These are phyloP conservation scores for Saturnispora saitoi DNA, from an alignment of 805 yeast species.

Conservation along the genomic window DNA sequence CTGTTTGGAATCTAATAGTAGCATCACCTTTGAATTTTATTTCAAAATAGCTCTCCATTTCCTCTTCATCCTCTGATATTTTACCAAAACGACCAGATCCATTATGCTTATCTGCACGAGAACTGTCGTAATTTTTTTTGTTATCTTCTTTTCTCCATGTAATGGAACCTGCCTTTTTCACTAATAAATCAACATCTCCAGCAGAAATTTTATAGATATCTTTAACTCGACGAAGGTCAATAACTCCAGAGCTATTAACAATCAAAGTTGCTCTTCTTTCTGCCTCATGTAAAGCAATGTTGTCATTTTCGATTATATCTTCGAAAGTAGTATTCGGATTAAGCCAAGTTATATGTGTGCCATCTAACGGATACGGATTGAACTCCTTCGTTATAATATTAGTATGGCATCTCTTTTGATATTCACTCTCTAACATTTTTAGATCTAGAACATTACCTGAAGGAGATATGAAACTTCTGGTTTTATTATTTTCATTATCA, in stretches of 20 bases:
- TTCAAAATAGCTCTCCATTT: constrained; percentile 43
- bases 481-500: not conserved
- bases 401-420: constrained; percentile 2
- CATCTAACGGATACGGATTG: constrained; percentile 47
- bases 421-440: constrained; percentile 17
- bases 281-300: constrained; percentile 52
- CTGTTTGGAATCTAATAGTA: constrained; percentile 46
- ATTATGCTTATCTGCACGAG: not conserved
- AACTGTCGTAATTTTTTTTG: not conserved
- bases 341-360: constrained; percentile 58
- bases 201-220: constrained; percentile 30
- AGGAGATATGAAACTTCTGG: constrained; percentile 24
- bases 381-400: constrained; percentile 30
- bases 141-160: constrained; percentile 22
- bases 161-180: constrained; percentile 25
- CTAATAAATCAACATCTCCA: constrained; percentile 18
- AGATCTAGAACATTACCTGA: constrained; percentile 27
- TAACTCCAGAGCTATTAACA: constrained; percentile 47
- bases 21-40: constrained; percentile 41
- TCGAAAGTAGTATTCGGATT: constrained; percentile 27
- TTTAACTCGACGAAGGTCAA: constrained; percentile 49
- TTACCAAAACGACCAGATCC: not conserved
- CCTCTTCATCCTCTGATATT: constrained; percentile 5
- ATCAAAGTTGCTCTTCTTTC: constrained; percentile 53
- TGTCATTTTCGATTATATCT: constrained; percentile 43